Conservation (phyloP, 805 yeast genomes). For the Saccharomycopsis olivae region DNA sequence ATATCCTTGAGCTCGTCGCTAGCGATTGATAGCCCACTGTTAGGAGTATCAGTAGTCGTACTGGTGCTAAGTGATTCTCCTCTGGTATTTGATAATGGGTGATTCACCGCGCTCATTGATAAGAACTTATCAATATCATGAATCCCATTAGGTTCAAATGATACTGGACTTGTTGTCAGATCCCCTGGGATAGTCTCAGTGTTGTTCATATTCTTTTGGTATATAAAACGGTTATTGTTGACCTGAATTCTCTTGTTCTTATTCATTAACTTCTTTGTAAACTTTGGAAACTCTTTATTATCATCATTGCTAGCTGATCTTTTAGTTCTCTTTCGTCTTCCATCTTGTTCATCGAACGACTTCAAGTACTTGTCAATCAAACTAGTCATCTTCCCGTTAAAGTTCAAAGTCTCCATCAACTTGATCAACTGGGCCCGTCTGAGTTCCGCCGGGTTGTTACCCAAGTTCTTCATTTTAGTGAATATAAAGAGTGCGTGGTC, state of each 20-base stretch:
- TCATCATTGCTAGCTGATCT: not conserved
- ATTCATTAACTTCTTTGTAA: conserved; percentile 12
- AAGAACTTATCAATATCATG: conserved; percentile 12
- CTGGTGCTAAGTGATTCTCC: too few relatives aligned
- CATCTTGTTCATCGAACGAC: not conserved
- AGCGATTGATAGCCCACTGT: too few relatives aligned
- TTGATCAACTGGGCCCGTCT: conserved; percentile 63
- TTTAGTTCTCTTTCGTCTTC: too few relatives aligned
- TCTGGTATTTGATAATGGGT: too few relatives aligned
- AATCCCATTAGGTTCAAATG: conserved; percentile 5
- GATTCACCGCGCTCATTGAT: too few relatives aligned
- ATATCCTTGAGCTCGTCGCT: too few relatives aligned
- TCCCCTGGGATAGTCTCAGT: not conserved
- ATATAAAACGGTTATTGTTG: conserved; percentile 13
- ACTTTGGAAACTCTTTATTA: not conserved
- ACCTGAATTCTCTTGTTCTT: conserved; percentile 16
- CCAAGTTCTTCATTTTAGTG: conserved; percentile 65
- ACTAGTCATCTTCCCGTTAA: conserved; percentile 51
- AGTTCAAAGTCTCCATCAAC: conserved; percentile 54
- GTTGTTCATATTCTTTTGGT: conserved; percentile 4
- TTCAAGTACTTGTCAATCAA: conserved; percentile 39
- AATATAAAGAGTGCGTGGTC: conserved; percentile 64
- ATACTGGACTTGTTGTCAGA: not conserved
- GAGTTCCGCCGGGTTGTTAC: conserved; percentile 72
- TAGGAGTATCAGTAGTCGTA: not conserved